Percentiles rank a stretch among this genome's conserved stretches.
These are phyloP conservation scores for Eragrostis tef DNA, from an alignment of 202 grass and related monocot genomes.

Conservation along the genomic window DNA sequence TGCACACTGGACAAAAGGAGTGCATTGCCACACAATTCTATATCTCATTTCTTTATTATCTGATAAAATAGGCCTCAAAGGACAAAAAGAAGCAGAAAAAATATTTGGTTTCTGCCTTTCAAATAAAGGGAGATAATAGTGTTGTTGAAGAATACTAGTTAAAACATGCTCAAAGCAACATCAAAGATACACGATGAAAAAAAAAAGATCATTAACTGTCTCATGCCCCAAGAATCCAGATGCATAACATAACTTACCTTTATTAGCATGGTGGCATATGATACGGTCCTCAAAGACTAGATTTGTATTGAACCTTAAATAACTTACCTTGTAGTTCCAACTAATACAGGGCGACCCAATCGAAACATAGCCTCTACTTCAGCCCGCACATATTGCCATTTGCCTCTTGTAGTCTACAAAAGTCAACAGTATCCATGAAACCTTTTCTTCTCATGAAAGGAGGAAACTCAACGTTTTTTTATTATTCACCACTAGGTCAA, in stretches of 20 bases:
- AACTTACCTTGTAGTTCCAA: constrained; percentile 92
- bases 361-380: constrained; percentile 93
- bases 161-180: no score
- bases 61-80: not conserved
- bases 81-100: not conserved
- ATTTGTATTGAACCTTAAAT: constrained; percentile 28
- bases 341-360: constrained; percentile 90
- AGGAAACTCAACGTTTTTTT: constrained; percentile 7
- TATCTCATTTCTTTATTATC: not conserved
- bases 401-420: constrained; percentile 84
- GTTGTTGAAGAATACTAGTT: not conserved
- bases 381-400: constrained; percentile 87
- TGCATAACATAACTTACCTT: not conserved
- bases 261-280: not conserved
- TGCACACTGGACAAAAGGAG: not conserved
- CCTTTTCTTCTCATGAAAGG: constrained; percentile 5
- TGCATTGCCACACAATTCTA: not conserved
- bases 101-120: not conserved
- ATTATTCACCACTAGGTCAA: not conserved
- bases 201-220: no score
- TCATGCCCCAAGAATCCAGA: constrained; percentile 22
- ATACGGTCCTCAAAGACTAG: not conserved
- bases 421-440: constrained; percentile 34
- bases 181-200: no score
- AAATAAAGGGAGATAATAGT: not conserved